Base-by-base conservation (phyloP, 176 grass and related monocot genomes). In the Melocanna baccifera region DNA sequence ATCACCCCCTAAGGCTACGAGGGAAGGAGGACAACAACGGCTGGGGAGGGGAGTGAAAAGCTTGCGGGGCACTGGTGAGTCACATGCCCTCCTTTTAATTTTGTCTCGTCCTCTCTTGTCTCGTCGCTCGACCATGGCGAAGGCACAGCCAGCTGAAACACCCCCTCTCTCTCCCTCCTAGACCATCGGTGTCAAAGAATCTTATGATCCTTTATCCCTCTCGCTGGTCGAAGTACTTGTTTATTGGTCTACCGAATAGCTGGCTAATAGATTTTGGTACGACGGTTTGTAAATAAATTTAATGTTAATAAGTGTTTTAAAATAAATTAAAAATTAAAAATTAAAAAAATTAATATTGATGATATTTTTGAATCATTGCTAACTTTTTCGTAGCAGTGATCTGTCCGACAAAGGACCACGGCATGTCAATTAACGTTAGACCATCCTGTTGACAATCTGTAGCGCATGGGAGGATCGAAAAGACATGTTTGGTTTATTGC, bases 11-110 rank as follows among this genome's bases (percentile, higher is more conserved):
- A 36, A 36, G 34, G 34, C 34, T 36, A 36, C 2, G 34, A 36
- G 4, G 4, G 34, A 36, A 36, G 34, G 34, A 36, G 34, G 5
- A 36, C 34, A 36, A 0, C 4, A 36, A 5, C 34, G 34, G 32
- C 32, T 34, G 4, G 23, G 26, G 13, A 14, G 18, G 62, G 11
- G 6, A 41, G 28, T 64, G 57, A 59, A 59, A 83, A 50, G 72
- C 40, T 68, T 41, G 67, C 22, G 10, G 43, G 58, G 46, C 52
- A 75, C 89, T 80, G 75, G 4, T 62, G 75, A 37, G 75, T 91
- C 89, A 91, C 89, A 63, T 91, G 89, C 85, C 32, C 6, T 1
- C 75, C 69, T 84, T 84, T 87, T 87, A 56, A 80, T 74, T 74
- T 83, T 90, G 89, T 83, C 84, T 68, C 74, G 79, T 83, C 80